Evolutionary conservation across 805 yeast species (phyloP).

Genomic region (Candida fluviatilis): DNA sequence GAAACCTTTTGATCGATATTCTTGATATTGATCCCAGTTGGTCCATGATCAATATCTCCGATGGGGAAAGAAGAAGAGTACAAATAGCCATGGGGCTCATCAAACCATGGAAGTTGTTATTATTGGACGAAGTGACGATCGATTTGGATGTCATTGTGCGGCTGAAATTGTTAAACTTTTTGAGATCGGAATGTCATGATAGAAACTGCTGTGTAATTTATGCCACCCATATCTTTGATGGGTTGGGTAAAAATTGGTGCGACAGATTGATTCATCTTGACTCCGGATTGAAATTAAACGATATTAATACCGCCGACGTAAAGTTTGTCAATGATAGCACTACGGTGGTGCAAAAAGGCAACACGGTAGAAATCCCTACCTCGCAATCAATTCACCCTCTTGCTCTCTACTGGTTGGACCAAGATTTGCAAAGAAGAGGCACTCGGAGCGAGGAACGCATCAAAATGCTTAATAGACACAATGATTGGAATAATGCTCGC

Average conservation of each 20-base stretch:
- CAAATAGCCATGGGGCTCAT: constrained; percentile 91
- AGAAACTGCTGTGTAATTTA: constrained; percentile 79
- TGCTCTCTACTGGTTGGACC: constrained; percentile 62
- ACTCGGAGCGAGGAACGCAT: constrained; percentile 42
- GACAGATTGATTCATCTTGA: constrained; percentile 75
- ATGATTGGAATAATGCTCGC: constrained; percentile 52
- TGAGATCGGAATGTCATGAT: constrained; percentile 65
- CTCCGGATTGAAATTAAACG: constrained; percentile 52
- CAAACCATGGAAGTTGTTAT: constrained; percentile 81
- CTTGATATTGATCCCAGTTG: constrained; percentile 84
- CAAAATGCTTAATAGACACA: constrained; percentile 38
- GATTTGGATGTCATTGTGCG: constrained; percentile 93
- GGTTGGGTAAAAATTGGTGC: constrained; percentile 81
- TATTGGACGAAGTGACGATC: constrained; percentile 96
- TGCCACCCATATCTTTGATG: constrained; percentile 96
- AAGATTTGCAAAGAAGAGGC: constrained; percentile 53
- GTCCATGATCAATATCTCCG: constrained; percentile 90
- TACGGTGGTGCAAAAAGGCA: constrained; percentile 13
- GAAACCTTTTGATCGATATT: constrained; percentile 70
- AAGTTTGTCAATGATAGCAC: constrained; percentile 13
- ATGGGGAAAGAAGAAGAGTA: constrained; percentile 93
- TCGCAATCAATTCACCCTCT: constrained; percentile 65
- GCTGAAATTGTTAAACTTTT: constrained; percentile 63
- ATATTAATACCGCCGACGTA: constrained; percentile 26
- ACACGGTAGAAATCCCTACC: constrained; percentile 32